phyloP scores from a whole-genome alignment of 768 basidiomycete genomes.

The Termitomyces sp. region DNA sequence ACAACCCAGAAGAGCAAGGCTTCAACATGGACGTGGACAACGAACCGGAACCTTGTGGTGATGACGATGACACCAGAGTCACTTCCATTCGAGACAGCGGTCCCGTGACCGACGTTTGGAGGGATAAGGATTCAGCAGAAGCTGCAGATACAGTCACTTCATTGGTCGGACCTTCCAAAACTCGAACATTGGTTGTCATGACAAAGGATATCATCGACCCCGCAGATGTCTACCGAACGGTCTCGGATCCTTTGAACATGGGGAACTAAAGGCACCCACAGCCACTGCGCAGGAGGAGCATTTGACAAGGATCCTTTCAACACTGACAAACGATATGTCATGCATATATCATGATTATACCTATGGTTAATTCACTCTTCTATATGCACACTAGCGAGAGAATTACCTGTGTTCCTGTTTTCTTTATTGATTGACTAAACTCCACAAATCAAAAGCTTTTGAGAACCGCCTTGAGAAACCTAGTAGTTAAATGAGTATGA shows the following conservation, averaged over 20 bases:
- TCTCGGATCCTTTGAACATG: neutral
- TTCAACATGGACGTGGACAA: neutral
- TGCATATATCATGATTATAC: neutral
- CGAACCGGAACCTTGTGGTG: neutral
- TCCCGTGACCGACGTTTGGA: neutral
- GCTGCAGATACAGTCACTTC: neutral
- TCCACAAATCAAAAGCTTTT: neutral
- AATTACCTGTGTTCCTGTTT: neutral
- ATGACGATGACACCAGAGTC: neutral
- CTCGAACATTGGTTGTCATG: neutral
- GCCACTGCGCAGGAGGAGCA: neutral
- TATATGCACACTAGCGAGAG: neutral
- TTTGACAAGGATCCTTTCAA: neutral
- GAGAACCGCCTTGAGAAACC: neutral
- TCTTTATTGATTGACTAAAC: neutral
- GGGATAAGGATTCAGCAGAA: neutral
- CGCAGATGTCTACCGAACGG: neutral
- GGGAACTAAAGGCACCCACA: neutral
- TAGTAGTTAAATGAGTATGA: no score
- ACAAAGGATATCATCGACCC: neutral
- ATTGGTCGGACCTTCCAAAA: neutral
- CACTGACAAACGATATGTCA: neutral
- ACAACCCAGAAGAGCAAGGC: neutral
- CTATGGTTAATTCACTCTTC: neutral
- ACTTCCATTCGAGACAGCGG: neutral